Percentiles rank a stretch among this genome's conserved stretches.
phyloP scores from a whole-genome alignment of 345 rosid genomes.

The Mangifera indica region DNA sequence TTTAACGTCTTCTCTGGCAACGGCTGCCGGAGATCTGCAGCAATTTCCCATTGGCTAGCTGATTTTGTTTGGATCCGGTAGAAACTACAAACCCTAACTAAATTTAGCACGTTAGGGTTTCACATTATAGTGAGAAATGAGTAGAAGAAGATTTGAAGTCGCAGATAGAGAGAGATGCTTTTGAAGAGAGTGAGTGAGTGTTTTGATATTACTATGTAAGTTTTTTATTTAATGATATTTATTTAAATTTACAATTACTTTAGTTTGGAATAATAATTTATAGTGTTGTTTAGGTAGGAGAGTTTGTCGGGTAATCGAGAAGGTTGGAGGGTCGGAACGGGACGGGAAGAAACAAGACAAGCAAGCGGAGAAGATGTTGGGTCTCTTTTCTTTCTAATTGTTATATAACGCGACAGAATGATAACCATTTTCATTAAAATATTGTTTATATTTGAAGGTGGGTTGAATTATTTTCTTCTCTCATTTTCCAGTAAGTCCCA shows the following conservation, averaged over 20 bases:
- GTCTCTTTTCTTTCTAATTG: too few relatives aligned
- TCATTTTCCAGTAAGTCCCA: too few relatives aligned
- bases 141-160: not conserved
- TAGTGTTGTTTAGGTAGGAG: slow-evolving; percentile 26
- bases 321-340: slow-evolving; percentile 26
- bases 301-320: slow-evolving; percentile 32
- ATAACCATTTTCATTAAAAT: not conserved
- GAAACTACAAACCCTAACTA: not conserved
- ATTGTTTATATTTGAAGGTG: not conserved
- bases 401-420: slow-evolving; percentile 25
- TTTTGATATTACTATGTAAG: slow-evolving; percentile 33
- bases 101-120: too few relatives aligned
- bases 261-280: not conserved
- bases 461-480: too few relatives aligned
- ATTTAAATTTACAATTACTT: not conserved
- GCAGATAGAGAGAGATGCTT: slow-evolving; percentile 7
- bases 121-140: not conserved
- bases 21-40: slow-evolving; percentile 99
- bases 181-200: slow-evolving; percentile 11
- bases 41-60: slow-evolving; percentile 78
- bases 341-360: slow-evolving; percentile 20
- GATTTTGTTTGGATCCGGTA: slow-evolving; percentile 29
- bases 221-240: too few relatives aligned
- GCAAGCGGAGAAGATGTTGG: not conserved
- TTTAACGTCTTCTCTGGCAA: slow-evolving; percentile 94